A percentile compares a stretch with the other conserved stretches of the same genome.
Conservation (phyloP, 441 rosid species). For the Pelargonium exstipulatum region DNA sequence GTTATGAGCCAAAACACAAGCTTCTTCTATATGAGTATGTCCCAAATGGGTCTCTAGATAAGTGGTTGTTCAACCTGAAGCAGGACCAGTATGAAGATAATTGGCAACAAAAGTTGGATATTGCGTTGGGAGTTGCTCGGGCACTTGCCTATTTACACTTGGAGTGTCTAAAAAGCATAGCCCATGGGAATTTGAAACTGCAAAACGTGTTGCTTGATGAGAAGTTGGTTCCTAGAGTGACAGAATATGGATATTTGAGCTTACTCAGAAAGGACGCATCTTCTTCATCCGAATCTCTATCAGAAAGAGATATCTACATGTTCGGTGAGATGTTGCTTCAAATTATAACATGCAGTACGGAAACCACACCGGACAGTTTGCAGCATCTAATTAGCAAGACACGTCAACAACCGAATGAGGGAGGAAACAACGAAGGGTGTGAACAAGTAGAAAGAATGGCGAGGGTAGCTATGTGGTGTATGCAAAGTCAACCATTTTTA, state of each 20-base stretch:
- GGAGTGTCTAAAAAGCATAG: slow-evolving; percentile 28
- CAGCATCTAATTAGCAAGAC: slow-evolving; percentile 13
- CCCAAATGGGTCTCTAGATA: slow-evolving; percentile 32
- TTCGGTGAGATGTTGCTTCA: slow-evolving; percentile 35
- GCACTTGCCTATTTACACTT: slow-evolving; percentile 37
- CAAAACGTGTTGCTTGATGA: slow-evolving; percentile 34
- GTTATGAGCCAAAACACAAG: slow-evolving; percentile 26
- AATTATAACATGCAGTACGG: slow-evolving; percentile 27
- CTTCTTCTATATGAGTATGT: slow-evolving; percentile 29
- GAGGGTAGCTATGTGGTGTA: slow-evolving; percentile 38
- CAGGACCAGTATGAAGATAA: slow-evolving; percentile 18
- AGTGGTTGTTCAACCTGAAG: slow-evolving; percentile 22
- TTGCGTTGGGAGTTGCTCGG: slow-evolving; percentile 36
- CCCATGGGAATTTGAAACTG: slow-evolving; percentile 37
- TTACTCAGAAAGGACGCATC: slow-evolving; percentile 24
- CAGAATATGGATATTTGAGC: slow-evolving; percentile 31
- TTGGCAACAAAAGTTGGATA: slow-evolving; percentile 32
- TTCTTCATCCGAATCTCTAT: slow-evolving; percentile 27
- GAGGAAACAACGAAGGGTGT: slow-evolving; percentile 13
- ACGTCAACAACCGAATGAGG: slow-evolving; percentile 18
- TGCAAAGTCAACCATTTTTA: slow-evolving; percentile 35
- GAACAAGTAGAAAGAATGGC: slow-evolving; percentile 29
- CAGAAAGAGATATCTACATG: slow-evolving; percentile 34
- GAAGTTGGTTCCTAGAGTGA: slow-evolving; percentile 29
- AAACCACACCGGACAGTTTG: slow-evolving; percentile 18